Evolutionary conservation across 306 rosid species (phyloP), one percentile per base, ranked within the genome.

Genomic region (Cucurbita moschata): DNA sequence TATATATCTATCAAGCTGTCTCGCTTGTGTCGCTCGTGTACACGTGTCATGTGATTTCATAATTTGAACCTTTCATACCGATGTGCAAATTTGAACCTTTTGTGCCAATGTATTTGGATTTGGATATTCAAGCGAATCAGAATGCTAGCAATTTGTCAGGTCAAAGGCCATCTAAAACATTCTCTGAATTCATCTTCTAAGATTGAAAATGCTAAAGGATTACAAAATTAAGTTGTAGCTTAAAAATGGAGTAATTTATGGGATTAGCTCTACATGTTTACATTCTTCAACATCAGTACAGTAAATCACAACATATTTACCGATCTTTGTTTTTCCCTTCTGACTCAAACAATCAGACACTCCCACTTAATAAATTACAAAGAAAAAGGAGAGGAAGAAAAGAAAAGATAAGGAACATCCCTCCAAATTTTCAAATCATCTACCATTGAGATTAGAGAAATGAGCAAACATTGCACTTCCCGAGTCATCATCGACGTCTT

Each of bases 391-490:
- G 10, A 14, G 44, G 13, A 1, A 40, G 3, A 40, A 69, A 14
- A 69, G 44, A 26, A 16, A 30, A 30, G 44, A 50, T 50, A 70
- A 70, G 23, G 16, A 70, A 70, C 58, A 49, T 30, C 60, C 49
- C 60, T 52, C 35, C 52, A 58, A 23, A 49, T 13, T 69, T 72
- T 71, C 10, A 50, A 37, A 79, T 88, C 58, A 91, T 85, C 97
- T 83, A 38, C 97, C 97, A 65, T 83, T 86, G 53, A 91, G 96
- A 68, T 85, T 81, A 56, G 77, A 44, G 55, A 91, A 91, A 71
- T 88, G 89, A 6, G 91, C 86, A 75, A 91, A 91, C 76, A 84
- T 69, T 19, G 87, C 88, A 26, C 89, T 84, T 74, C 96, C 88
- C 7, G 97, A 91, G 79, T 91, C 91, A 39, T 80, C 92, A 77